Evolutionary conservation across 768 basidiomycete genomes (phyloP), one percentile per base, ranked within the genome.

Genomic region (Mycena filopes): DNA sequence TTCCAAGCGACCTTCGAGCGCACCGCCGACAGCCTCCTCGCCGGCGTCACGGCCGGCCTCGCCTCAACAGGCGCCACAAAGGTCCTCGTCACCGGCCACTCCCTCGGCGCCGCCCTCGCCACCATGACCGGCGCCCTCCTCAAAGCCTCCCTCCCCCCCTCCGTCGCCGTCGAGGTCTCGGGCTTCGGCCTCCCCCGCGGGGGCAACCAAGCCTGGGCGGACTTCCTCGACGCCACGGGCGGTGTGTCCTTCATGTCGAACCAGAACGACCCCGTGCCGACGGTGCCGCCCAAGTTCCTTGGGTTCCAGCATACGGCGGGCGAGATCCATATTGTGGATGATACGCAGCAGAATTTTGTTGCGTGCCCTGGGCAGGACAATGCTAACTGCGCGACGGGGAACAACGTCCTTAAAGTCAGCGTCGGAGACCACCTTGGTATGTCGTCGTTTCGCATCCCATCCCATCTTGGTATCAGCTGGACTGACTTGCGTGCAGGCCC

Each of bases 101-200:
- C 77, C 26, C 76, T 82, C 26, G 79, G 83, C 33, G 83, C 81
- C 5, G 84, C 84, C 1, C 76, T 85, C 40, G 81, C 83, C 7
- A 75, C 79, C 23, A 77, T 85, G 66, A 83, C 84, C 65, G 80
- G 79, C 8, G 70, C 82, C 41, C 75, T 81, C 74, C 74, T 85
- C 48, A 75, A 73, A 36, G 72, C 76, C 59, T 65, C 75, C 12
- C 77, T 84, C 23, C 75, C 77, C 53, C 58, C 78, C 1, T 76
- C 76, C n/a, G 68, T 80, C 15, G 28, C 66, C 0, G 68, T 84
- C 55, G 74, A 68, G 5, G 76, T 80, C 4, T 76, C 77, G 11
- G 75, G 78, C 41, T 83, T 81, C 55, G 82, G 82, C 15, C 75
- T 82, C 18, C 84, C 83, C 0, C 75, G 83, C 5, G 79, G 79